Evolutionary conservation across 2,329 filamentous ascomycete species (phyloP).

Genomic region (Colletotrichum sp.): DNA sequence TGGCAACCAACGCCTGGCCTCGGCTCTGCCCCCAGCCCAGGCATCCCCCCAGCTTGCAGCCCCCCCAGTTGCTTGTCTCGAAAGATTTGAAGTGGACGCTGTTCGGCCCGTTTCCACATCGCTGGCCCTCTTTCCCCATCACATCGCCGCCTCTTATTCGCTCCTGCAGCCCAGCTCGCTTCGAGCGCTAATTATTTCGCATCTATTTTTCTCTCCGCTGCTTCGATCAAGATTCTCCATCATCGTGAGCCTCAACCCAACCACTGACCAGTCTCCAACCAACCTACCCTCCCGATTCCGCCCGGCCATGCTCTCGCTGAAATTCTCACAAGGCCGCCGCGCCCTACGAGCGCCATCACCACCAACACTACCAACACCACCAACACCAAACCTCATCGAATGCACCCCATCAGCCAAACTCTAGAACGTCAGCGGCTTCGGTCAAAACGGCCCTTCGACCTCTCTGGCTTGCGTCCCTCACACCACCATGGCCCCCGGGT

Average conservation of each 20-base stretch:
- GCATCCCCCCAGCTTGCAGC: neutral
- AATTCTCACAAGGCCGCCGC: neutral
- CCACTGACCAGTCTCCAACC: neutral
- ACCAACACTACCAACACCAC: neutral
- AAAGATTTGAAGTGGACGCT: neutral
- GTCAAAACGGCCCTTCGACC: neutral
- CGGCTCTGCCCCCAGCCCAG: neutral
- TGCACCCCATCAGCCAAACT: neutral
- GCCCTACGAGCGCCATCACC: neutral
- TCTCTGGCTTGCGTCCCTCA: neutral
- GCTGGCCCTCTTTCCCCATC: neutral
- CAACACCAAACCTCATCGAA: neutral
- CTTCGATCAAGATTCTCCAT: neutral
- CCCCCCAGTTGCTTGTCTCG: neutral
- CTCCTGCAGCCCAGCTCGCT: neutral
- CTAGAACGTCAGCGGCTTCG: neutral
- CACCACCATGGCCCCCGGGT: neutral
- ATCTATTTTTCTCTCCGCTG: neutral
- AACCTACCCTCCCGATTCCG: neutral
- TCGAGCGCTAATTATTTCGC: constrained; percentile 11
- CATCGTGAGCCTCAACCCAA: neutral
- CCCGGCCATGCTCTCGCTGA: neutral
- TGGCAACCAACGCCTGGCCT: neutral
- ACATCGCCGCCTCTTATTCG: neutral
- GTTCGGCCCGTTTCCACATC: constrained; percentile 15